Evolutionary conservation across 2,329 filamentous ascomycete genomes (phyloP), one percentile per base, ranked within the genome.

Genomic region (Thermothelomyces thermophilus): DNA sequence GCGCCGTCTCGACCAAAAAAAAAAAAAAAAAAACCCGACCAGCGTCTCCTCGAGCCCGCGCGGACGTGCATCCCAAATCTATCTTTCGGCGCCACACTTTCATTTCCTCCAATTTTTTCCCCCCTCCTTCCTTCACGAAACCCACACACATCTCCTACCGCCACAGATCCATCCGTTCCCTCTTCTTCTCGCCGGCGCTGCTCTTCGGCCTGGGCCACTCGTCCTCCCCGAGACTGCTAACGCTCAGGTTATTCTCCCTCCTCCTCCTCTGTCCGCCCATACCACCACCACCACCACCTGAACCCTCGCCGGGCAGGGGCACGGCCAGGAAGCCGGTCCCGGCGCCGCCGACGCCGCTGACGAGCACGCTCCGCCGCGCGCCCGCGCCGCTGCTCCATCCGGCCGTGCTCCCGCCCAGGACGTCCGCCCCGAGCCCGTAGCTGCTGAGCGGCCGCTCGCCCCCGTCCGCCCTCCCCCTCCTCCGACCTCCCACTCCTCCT

Each of bases 371-470:
- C 56, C 72, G 71, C 49, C 79, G 67, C 13, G 76, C 73, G 6
- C 75, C 76, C 2, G 61, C 64, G 6, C 73, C 71, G 4, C 67
- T 65, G 49, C 76, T 72, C 74, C 77, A 80, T 4, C 73, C 73
- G 2, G 70, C 68, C 2, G 70, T 64, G 17, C 45, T 57, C 0
- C 60, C 60, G 19, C 60, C 60, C 40, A 61, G 41, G 8, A 76
- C 64, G 54, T 80, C 77, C 14, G 74, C 69, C n/a, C 71, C 72
- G 31, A 82, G 69, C 13, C 79, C 79, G 61, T 80, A 82, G 60
- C 73, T 76, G 64, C 77, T 81, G 48, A 73, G 64, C 28, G 76
- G 77, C 31, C 77, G 71, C 54, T 56, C 41, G 16, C 30, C 19
- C 7, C 51, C 56, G 55, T 16, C 57, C 51, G 63, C 59, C 63